Percentiles rank a stretch among this genome's conserved stretches.
Conservation (phyloP, 257 asterid species). For the Gardenia jasminoides region DNA sequence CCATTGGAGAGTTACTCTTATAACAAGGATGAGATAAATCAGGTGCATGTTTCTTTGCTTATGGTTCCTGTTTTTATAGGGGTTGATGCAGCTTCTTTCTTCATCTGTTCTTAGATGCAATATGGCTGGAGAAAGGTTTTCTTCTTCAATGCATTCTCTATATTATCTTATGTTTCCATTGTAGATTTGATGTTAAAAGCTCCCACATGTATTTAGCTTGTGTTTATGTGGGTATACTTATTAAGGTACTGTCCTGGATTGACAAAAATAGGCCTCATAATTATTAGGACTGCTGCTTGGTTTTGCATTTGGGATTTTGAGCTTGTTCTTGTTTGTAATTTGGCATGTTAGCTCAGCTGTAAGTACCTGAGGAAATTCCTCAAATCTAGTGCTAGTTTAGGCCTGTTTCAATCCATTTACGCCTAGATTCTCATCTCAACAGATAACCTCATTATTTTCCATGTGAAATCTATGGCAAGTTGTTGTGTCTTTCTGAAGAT, state of each 20-base stretch:
- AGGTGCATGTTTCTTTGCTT: constrained; percentile 44
- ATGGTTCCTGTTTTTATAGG: constrained; percentile 2
- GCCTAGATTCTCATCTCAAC: not conserved
- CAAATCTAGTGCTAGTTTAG: not conserved
- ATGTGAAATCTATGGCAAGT: not conserved
- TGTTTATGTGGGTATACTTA: not conserved
- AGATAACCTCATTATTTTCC: not conserved
- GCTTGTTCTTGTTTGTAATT: no score
- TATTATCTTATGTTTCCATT: no score
- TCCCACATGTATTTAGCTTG: not conserved
- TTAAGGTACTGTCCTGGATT: not conserved
- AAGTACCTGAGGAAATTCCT: not conserved
- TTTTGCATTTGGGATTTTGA: not conserved
- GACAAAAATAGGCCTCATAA: no score
- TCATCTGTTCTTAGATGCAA: not conserved
- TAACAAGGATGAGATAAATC: constrained; percentile 93
- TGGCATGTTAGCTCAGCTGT: not conserved
- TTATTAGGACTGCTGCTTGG: no score
- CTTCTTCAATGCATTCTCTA: no score
- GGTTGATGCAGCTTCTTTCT: not conserved
- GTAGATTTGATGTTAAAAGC: not conserved
- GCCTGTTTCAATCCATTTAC: not conserved
- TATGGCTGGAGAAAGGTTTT: not conserved
- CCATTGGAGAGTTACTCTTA: constrained; percentile 60
- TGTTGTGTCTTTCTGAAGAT: not conserved